Percentiles rank a stretch among this genome's conserved stretches.
phyloP scores from a whole-genome alignment of 768 basidiomycete species.

The Pulveroboletus ravenelii region DNA sequence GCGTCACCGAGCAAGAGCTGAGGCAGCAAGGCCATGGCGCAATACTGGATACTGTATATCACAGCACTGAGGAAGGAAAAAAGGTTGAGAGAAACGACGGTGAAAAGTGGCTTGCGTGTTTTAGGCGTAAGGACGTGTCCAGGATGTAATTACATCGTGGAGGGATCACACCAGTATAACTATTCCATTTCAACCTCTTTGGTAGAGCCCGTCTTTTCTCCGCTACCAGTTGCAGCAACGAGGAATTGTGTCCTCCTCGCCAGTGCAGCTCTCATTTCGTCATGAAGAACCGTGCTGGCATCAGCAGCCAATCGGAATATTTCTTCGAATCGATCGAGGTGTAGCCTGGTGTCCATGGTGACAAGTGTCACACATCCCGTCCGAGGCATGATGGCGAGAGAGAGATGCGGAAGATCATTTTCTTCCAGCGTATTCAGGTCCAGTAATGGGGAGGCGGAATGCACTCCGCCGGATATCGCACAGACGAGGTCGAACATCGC shows the following conservation, averaged over 20 bases:
- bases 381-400: slow-evolving; percentile 85
- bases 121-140: slow-evolving; percentile 50
- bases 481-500: slow-evolving; percentile 89
- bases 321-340: slow-evolving; percentile 89
- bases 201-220: slow-evolving; percentile 29
- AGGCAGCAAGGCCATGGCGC: slow-evolving; percentile 71
- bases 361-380: slow-evolving; percentile 83
- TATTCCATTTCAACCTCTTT: slow-evolving; percentile 37
- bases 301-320: slow-evolving; percentile 76
- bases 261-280: slow-evolving; percentile 78
- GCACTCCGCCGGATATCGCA: slow-evolving; percentile 83
- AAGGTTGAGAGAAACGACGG: slow-evolving; percentile 93
- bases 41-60: slow-evolving; percentile 78
- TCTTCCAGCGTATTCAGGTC: slow-evolving; percentile 91
- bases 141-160: slow-evolving; percentile 9
- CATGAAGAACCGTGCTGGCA: slow-evolving; percentile 71
- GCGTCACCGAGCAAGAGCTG: slow-evolving; percentile 68
- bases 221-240: slow-evolving; percentile 56
- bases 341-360: slow-evolving; percentile 91
- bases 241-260: slow-evolving; percentile 57
- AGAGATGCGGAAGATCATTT: slow-evolving; percentile 81
- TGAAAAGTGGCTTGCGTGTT: slow-evolving; percentile 91
- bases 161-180: slow-evolving; percentile 28
- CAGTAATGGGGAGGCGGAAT: slow-evolving; percentile 74
- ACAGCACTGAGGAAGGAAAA: slow-evolving; percentile 91